A percentile compares a stretch with the other conserved stretches of the same genome.
Conservation (phyloP, 768 basidiomycete species). For the Lyophyllum atratum region DNA sequence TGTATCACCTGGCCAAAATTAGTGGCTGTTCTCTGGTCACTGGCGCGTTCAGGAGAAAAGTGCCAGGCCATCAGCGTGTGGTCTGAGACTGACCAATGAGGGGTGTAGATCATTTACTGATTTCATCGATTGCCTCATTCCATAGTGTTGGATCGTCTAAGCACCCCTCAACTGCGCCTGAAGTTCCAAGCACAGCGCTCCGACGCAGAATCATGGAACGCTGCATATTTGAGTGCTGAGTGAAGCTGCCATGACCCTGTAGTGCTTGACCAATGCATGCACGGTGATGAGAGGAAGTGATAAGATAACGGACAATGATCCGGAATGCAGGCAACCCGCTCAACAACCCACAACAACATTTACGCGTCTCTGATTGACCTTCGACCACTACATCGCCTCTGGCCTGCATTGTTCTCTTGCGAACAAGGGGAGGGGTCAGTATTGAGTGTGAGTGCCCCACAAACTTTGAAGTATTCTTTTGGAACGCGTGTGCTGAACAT, state of each 20-base stretch:
- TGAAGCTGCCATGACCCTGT: background rate
- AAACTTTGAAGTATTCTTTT: constrained; percentile 24
- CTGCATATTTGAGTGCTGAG: background rate
- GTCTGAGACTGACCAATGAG: constrained; percentile 6
- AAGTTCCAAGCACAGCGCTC: constrained; percentile 1
- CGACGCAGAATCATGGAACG: background rate
- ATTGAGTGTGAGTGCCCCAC: constrained; percentile 25
- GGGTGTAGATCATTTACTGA: constrained; percentile 13
- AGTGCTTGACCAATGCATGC: constrained; percentile 11
- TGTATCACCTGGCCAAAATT: constrained; percentile 11
- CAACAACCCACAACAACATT: constrained; percentile 18
- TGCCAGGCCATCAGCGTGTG: constrained; percentile 14
- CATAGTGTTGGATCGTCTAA: constrained; percentile 2
- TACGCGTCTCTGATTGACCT: constrained; percentile 17
- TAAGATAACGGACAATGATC: constrained; percentile 25
- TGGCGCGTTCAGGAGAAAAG: constrained; percentile 11
- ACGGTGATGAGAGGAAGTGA: constrained; percentile 19
- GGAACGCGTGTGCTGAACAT: constrained; percentile 56
- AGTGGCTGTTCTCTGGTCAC: background rate
- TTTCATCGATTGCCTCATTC: constrained; percentile 17
- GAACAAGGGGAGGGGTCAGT: constrained; percentile 10
- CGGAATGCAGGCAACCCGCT: constrained; percentile 12
- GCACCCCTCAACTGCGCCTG: background rate
- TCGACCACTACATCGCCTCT: constrained; percentile 12
- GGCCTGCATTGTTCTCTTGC: constrained; percentile 13